Percentiles rank a stretch among this genome's conserved stretches.
Conservation (phyloP, 805 yeast species). For the Ogataea paradorogensis region DNA sequence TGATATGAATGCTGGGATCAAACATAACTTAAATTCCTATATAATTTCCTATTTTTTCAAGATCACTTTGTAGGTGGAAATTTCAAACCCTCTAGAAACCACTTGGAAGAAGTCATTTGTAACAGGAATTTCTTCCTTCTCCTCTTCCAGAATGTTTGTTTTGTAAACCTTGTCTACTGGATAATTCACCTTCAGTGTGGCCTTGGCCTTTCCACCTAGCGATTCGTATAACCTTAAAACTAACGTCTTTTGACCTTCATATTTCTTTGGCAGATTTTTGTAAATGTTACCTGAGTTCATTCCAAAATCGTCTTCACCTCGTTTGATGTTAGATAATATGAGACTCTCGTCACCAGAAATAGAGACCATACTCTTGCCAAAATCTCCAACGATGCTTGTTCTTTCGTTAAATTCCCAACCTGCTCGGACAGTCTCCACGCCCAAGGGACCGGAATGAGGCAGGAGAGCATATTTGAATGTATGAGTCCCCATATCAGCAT, state of each 20-base stretch:
- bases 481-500: constrained; percentile 92
- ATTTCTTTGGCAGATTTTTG: constrained; percentile 38
- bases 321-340: constrained; percentile 72
- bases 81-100: constrained; percentile 70
- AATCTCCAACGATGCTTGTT: constrained; percentile 19
- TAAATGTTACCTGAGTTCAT: constrained; percentile 33
- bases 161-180: constrained; percentile 47
- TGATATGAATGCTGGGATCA: constrained; percentile 25
- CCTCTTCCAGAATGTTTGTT: constrained; percentile 60
- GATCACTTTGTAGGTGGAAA: constrained; percentile 58
- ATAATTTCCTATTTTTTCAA: constrained; percentile 22
- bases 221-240: constrained; percentile 81
- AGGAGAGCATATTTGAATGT: constrained; percentile 75
- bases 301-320: constrained; percentile 76
- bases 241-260: constrained; percentile 47
- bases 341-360: constrained; percentile 54
- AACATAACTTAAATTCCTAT: constrained; percentile 5
- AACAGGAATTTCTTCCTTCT: constrained; percentile 36
- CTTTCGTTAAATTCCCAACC: constrained; percentile 79
- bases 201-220: constrained; percentile 73
- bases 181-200: constrained; percentile 45
- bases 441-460: constrained; percentile 75
- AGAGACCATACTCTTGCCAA: constrained; percentile 19
- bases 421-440: constrained; percentile 61
- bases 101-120: constrained; percentile 35